Base-by-base conservation (phyloP, 2,329 filamentous ascomycete genomes). In the Pyrenophora seminiperda region DNA sequence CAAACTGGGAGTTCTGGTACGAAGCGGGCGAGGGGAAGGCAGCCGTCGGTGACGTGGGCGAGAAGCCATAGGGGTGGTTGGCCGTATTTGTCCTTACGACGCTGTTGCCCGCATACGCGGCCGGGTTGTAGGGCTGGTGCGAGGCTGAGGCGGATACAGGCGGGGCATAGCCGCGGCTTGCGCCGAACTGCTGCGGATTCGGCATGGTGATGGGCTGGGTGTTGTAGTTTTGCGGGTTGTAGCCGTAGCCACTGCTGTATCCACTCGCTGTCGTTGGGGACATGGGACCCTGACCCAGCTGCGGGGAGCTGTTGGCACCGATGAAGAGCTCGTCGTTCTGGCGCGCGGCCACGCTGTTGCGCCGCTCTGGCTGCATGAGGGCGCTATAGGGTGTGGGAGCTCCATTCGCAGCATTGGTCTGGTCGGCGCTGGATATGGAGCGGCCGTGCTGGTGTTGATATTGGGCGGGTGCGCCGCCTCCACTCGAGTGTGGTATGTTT, bases 341-440 rank as follows among this genome's bases (percentile, higher is more conserved):
- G 65, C 70, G 74, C 60, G 45, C 63, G 56, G 61, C 64, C 54
- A 59, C 69, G 68, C 62, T 75, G 60, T 56, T 68, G 58, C 66
- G 67, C 22, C 68, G 57, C 58, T 73, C 73, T 17, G 69, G 66
- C 45, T 65, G 66, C 14, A 33, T n/a, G 20, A 20, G 29, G 14
- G 64, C 60, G 31, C 68, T 70, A 49, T 73, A 70, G 48, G 64
- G 65, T 13, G 64, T 60, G 34, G 75, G 73, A 49, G 76, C 64
- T 18, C 63, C 75, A 47, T 85, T 83, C 40, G 77, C 74, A 70
- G 93, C 89, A 71, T 94, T 90, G 58, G 87, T 89, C 59, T 81
- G 84, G 71, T 91, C 86, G 76, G 90, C 91, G 76, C 88, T 93
- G 40, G 83, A 81, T 58, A 84, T 81, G 59, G 88, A 80, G 52